Percentiles rank a stretch among this genome's conserved stretches.
Conservation (phyloP, 1,284 basidiomycete species). For the Ustilago nuda region DNA sequence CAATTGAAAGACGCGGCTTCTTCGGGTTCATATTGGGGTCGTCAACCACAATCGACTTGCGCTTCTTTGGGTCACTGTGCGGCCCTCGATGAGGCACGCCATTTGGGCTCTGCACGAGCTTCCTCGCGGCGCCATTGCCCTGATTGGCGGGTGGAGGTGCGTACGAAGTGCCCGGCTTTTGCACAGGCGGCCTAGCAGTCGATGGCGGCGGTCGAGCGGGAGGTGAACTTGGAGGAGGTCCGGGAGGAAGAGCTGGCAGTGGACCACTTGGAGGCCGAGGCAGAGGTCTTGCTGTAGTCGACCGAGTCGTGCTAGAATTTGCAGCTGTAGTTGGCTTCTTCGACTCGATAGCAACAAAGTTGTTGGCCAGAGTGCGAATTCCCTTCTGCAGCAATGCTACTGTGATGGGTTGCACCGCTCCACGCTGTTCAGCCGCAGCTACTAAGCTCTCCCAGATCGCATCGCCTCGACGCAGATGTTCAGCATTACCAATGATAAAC, state of each 20-base stretch:
- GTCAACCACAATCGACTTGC: conserved; percentile 38
- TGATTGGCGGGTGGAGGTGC: conserved; percentile 18
- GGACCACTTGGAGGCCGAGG: conserved; percentile 7
- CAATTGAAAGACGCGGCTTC: conserved; percentile 32
- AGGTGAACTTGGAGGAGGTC: not conserved
- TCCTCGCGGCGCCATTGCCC: not conserved
- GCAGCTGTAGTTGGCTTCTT: conserved; percentile 14
- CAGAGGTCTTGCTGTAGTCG: conserved; percentile 4
- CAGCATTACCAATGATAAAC: conserved; percentile 89
- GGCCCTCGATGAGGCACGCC: conserved; percentile 8
- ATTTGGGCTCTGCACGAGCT: conserved; percentile 12
- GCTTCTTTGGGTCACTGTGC: conserved; percentile 30
- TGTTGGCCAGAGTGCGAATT: conserved; percentile 40
- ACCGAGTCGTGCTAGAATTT: not conserved
- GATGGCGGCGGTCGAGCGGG: conserved; percentile 11
- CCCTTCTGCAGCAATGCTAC: conserved; percentile 41
- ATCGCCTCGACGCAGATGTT: conserved; percentile 83
- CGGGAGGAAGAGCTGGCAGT: conserved; percentile 6
- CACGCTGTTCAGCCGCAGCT: conserved; percentile 45
- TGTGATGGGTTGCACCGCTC: conserved; percentile 38
- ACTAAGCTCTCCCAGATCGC: conserved; percentile 57
- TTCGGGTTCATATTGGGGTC: conserved; percentile 30
- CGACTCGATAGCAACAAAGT: conserved; percentile 13
- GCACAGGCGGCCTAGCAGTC: conserved; percentile 7
- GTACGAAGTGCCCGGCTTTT: conserved; percentile 12